Evolutionary conservation across 2,329 filamentous ascomycete genomes (phyloP), one percentile per base, ranked within the genome.

Genomic region (Cryphonectria japonica): DNA sequence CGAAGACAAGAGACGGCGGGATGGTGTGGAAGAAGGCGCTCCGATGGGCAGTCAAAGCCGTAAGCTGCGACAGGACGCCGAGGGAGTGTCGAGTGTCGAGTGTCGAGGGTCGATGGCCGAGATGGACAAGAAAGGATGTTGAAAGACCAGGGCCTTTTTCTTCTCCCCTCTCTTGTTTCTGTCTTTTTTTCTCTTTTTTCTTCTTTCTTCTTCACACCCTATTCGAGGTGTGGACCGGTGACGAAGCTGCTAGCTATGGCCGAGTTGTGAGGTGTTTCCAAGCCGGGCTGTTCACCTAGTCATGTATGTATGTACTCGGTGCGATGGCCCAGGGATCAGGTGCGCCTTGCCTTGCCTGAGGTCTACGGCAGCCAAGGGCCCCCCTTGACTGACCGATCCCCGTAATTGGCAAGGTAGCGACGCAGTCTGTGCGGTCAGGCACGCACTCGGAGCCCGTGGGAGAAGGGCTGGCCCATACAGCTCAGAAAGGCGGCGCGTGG

Each of bases 281-380:
- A 11, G 39, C 26, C 13, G 22, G 22, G 61, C 39, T 29, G 39
- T 46, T 43, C 37, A 39, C 61, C 61, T 64, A 64, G 61, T 64
- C 61, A 64, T 64, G 61, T 64, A 64, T 64, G 39, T 64, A 64
- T 19, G 61, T 64, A 46, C 61, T 39, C 39, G 39, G n/a, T 41
- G 11, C 26, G 61, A 39, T 8, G 61, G 61, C 61, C 61, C 61
- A 64, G 39, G 61, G 61, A 64, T 46, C 61, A 46, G 41, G 32
- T 29, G 46, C 39, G n/a, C 39, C 39, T 7, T 59, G 54, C 54
- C 26, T 14, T 59, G 54, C 54, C 46, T 59, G 54, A 59, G 29
- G 54, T 59, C 26, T 59, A 29, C 54, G 26, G 54, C 6, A 32
- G 54, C 54, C 54, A 59, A 59, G 54, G 54, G 32, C 54, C 54